These are phyloP conservation scores for Suillus hirtellus DNA, from an alignment of 768 basidiomycete species.

Conservation along the genomic window DNA sequence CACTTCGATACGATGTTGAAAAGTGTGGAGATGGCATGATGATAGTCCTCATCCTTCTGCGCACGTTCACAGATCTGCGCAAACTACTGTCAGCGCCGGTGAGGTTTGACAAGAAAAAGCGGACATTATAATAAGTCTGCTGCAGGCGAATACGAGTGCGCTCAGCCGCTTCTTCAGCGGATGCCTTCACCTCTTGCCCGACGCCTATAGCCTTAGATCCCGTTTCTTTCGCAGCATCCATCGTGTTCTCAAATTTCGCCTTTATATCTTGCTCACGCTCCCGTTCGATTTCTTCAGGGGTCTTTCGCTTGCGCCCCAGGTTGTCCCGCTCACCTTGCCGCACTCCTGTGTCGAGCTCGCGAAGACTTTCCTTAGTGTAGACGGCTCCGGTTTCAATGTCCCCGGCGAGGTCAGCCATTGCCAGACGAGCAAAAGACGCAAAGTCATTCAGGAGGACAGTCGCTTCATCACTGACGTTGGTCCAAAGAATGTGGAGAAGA, in stretches of 20 bases:
- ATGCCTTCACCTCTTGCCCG: slow-evolving; percentile 43
- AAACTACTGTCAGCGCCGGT: not conserved
- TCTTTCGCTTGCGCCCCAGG: slow-evolving; percentile 53
- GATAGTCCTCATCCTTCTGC: slow-evolving; percentile 60
- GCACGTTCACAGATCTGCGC: slow-evolving; percentile 63
- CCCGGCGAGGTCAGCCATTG: slow-evolving; percentile 68
- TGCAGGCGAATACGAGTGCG: slow-evolving; percentile 44
- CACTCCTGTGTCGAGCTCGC: slow-evolving; percentile 57
- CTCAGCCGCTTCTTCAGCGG: slow-evolving; percentile 45
- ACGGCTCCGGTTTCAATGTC: slow-evolving; percentile 53
- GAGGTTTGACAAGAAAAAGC: slow-evolving; percentile 5
- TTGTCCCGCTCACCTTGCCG: slow-evolving; percentile 60
- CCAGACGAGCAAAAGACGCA: slow-evolving; percentile 61
- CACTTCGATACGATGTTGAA: slow-evolving; percentile 60
- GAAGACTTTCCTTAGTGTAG: slow-evolving; percentile 50
- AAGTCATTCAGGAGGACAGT: slow-evolving; percentile 58
- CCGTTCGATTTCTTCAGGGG: slow-evolving; percentile 43
- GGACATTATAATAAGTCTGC: slow-evolving; percentile 55
- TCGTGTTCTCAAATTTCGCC: slow-evolving; percentile 61
- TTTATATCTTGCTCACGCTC: slow-evolving; percentile 43
- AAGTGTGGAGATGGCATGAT: slow-evolving; percentile 54
- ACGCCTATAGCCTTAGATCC: slow-evolving; percentile 60
- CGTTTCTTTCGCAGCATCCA: slow-evolving; percentile 61
- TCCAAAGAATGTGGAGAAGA: slow-evolving; percentile 53
- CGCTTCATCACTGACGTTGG: slow-evolving; percentile 54